Base-by-base conservation (phyloP, 73 alveolate species). In the Effrenium voratum region DNA sequence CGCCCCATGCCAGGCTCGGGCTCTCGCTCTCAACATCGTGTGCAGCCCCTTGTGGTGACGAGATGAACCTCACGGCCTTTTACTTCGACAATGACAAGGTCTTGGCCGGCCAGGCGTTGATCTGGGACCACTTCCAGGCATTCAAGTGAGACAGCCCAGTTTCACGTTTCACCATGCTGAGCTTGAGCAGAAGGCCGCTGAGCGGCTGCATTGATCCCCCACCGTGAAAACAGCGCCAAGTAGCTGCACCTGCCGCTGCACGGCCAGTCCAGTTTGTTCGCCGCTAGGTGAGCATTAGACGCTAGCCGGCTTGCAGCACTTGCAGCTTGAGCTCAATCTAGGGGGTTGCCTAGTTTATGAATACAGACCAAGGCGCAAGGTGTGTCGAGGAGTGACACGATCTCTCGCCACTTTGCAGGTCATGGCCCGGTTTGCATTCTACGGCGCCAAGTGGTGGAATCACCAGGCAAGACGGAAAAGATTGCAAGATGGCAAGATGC, bases 401-500 rank as follows among this genome's bases (percentile, higher is more conserved):
- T n/a, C n/a, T n/a, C n/a, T n/a, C n/a, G n/a, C n/a, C n/a, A n/a
- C n/a, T n/a, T n/a, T n/a, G n/a, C 86, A 79, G 90, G 90, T 28
- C 90, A 79, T 79, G 90, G 90, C 90, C 70, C 13, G 90, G 90
- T 79, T 60, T 44, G 46, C 46, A 10, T 79, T 79, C 34, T 73
- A 40, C n/a, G 66, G 81, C 70, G 94, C 81, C 15, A 59, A 40
- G 5, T 41, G 94, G 94, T 55, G 94, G 94, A 52, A 81, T n/a
- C 94, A 85, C 81, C 94, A 85, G 94, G 94, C 44, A 68, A 30
- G 26, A n/a, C n/a, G n/a, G n/a, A n/a, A n/a, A n/a, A n/a, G n/a
- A n/a, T n/a, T n/a, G n/a, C n/a, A n/a, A n/a, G n/a, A n/a, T n/a
- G n/a, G n/a, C n/a, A n/a, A n/a, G n/a, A n/a, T n/a, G n/a, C n/a